These are phyloP conservation scores for Rhodosporidiobolus sp. DNA, from an alignment of 768 basidiomycete species.

Conservation along the genomic window DNA sequence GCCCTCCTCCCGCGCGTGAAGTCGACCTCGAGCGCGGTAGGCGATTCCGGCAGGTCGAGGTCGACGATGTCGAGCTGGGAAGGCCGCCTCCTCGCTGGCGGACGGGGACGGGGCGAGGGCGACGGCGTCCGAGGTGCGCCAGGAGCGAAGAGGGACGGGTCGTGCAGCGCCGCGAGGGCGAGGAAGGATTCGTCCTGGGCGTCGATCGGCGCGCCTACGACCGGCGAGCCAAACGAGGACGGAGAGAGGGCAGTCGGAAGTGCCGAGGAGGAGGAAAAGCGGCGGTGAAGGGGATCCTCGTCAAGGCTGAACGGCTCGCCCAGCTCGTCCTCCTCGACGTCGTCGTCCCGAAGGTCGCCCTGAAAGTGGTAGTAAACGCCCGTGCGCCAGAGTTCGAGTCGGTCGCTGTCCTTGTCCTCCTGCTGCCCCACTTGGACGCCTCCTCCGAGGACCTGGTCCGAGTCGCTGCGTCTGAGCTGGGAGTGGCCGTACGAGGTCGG, in stretches of 20 bases:
- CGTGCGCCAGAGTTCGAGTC: no score
- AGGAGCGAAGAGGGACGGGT: not conserved
- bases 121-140: not conserved
- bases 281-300: no score
- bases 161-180: conserved; percentile 8
- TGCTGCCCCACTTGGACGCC: no score
- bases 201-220: not conserved
- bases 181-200: conserved; percentile 1
- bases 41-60: not conserved
- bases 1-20: not conserved
- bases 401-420: no score
- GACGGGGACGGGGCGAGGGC: not conserved
- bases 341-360: no score
- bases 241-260: no score
- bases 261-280: not conserved
- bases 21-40: not conserved
- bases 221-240: not conserved
- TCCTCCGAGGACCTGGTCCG: no score
- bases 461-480: no score
- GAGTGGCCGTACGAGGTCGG: no score
- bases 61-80: not conserved
- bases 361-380: no score
- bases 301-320: no score
- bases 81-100: not conserved
- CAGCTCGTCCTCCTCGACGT: no score